Percentiles rank a stretch among this genome's conserved stretches.
phyloP scores from a whole-genome alignment of 805 yeast genomes.

The Wickerhamiella alocasiicola region DNA sequence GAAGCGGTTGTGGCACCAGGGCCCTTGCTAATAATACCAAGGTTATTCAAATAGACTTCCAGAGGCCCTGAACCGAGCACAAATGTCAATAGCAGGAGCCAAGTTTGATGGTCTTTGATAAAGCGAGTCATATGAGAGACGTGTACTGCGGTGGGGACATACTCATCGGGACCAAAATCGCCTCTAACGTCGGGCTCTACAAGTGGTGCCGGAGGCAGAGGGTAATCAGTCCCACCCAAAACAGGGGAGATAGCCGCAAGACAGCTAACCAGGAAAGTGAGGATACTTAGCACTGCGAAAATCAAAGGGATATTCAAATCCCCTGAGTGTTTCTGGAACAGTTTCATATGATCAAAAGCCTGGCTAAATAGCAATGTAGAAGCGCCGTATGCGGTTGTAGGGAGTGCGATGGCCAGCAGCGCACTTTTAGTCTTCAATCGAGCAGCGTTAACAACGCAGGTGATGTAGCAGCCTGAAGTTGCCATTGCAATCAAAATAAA shows the following conservation, averaged over 20 bases:
- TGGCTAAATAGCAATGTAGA: slow-evolving; percentile 69
- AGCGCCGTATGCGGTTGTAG: slow-evolving; percentile 78
- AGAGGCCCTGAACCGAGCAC: slow-evolving; percentile 67
- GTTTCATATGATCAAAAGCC: slow-evolving; percentile 24
- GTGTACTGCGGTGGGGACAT: slow-evolving; percentile 9
- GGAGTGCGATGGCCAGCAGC: slow-evolving; percentile 74
- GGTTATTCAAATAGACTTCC: slow-evolving; percentile 72
- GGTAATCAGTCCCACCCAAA: slow-evolving; percentile 15
- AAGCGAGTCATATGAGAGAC: slow-evolving; percentile 23
- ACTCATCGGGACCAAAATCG: slow-evolving; percentile 19
- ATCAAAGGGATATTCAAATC: slow-evolving; percentile 11
- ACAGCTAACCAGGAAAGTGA: slow-evolving; percentile 21
- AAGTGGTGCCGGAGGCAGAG: neutral
- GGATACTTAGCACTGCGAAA: slow-evolving; percentile 18
- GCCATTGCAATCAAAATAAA: slow-evolving; percentile 30
- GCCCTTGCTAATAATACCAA: slow-evolving; percentile 56
- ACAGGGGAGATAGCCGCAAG: slow-evolving; percentile 21
- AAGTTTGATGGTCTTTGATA: slow-evolving; percentile 27
- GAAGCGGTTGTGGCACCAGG: slow-evolving; percentile 23
- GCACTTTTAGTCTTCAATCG: slow-evolving; percentile 66
- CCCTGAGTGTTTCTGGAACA: neutral
- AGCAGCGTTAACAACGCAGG: slow-evolving; percentile 55
- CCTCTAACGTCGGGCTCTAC: slow-evolving; percentile 23
- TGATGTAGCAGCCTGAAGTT: slow-evolving; percentile 29
- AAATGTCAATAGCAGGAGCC: slow-evolving; percentile 50